These are phyloP conservation scores for Fusarium sp. DNA, from an alignment of 2,329 filamentous ascomycete genomes.

Conservation along the genomic window DNA sequence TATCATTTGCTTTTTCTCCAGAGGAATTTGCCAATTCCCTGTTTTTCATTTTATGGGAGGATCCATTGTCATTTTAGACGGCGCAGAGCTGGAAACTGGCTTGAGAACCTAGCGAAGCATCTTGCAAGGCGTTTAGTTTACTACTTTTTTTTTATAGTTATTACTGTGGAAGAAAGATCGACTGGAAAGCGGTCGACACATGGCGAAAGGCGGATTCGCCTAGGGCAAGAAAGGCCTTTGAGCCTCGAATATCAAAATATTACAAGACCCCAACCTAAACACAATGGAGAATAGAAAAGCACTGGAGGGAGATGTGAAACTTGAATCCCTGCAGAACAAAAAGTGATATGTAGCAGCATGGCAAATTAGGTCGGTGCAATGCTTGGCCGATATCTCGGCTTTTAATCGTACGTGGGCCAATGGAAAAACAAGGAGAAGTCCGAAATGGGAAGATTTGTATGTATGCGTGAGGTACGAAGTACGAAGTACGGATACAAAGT, in stretches of 20 bases:
- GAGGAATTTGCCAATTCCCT: constrained; percentile 13
- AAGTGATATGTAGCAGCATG: constrained; percentile 1
- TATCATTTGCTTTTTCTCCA: constrained; percentile 17
- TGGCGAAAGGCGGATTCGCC: constrained; percentile 7
- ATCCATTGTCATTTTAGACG: constrained; percentile 36
- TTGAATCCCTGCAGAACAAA: constrained; percentile 22
- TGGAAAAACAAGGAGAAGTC: neutral
- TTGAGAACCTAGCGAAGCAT: constrained; percentile 44
- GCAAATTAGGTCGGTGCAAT: constrained; percentile 23
- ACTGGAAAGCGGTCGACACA: constrained; percentile 22
- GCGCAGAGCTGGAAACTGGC: constrained; percentile 37
- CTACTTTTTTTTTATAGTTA: neutral
- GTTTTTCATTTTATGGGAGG: neutral
- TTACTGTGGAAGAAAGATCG: constrained; percentile 17
- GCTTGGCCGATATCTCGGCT: constrained; percentile 11
- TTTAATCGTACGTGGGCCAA: constrained; percentile 17
- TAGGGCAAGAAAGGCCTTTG: constrained; percentile 30
- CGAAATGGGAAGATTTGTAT: neutral
- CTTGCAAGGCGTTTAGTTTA: constrained; percentile 34
- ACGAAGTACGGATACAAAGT: neutral
- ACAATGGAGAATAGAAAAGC: constrained; percentile 19
- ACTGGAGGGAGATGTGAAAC: constrained; percentile 31
- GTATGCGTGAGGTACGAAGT: neutral
- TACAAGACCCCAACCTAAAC: constrained; percentile 39
- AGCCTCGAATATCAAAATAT: constrained; percentile 45